These are phyloP conservation scores for Colletotrichum liaoningense DNA, from an alignment of 2,329 filamentous ascomycete species.

Conservation along the genomic window DNA sequence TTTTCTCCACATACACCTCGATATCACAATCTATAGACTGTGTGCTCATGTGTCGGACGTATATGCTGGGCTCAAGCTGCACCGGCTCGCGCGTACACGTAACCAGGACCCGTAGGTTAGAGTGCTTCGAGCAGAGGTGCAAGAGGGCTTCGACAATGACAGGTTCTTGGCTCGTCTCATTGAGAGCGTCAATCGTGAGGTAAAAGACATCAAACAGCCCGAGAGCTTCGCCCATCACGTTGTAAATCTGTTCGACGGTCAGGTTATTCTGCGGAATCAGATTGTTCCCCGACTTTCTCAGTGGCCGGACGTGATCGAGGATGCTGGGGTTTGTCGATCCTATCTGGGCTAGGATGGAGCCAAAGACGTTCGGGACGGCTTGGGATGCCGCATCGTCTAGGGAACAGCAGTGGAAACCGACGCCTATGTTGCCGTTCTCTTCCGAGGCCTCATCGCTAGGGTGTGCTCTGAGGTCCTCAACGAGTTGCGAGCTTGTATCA, in stretches of 20 bases:
- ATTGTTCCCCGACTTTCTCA: slow-evolving; percentile 18
- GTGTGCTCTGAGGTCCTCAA: slow-evolving; percentile 36
- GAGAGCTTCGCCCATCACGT: slow-evolving; percentile 32
- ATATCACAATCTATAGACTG: slow-evolving; percentile 40
- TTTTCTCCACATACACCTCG: slow-evolving; percentile 38
- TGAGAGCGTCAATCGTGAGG: slow-evolving; percentile 40
- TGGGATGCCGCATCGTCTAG: slow-evolving; percentile 41
- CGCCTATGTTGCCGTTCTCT: slow-evolving; percentile 23
- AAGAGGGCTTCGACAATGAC: slow-evolving; percentile 34
- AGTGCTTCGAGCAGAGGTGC: slow-evolving; percentile 35
- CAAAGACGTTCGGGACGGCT: slow-evolving; percentile 42
- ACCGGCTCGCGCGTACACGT: slow-evolving; percentile 38
- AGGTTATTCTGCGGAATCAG: slow-evolving; percentile 40
- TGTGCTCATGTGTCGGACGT: slow-evolving; percentile 35
- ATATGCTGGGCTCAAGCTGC: slow-evolving; percentile 8
- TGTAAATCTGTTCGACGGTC: slow-evolving; percentile 29
- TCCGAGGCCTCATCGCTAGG: neutral
- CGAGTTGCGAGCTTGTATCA: slow-evolving; percentile 38
- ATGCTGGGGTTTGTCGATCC: slow-evolving; percentile 28
- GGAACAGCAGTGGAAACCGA: slow-evolving; percentile 42
- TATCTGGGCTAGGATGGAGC: slow-evolving; percentile 42
- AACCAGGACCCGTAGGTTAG: slow-evolving; percentile 37
- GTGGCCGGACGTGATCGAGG: slow-evolving; percentile 36
- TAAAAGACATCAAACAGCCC: slow-evolving; percentile 35
- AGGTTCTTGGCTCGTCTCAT: slow-evolving; percentile 37